Evolutionary conservation across 2,329 filamentous ascomycete genomes (phyloP), one percentile per base, ranked within the genome.

Genomic region (Penicillium oxalicum): DNA sequence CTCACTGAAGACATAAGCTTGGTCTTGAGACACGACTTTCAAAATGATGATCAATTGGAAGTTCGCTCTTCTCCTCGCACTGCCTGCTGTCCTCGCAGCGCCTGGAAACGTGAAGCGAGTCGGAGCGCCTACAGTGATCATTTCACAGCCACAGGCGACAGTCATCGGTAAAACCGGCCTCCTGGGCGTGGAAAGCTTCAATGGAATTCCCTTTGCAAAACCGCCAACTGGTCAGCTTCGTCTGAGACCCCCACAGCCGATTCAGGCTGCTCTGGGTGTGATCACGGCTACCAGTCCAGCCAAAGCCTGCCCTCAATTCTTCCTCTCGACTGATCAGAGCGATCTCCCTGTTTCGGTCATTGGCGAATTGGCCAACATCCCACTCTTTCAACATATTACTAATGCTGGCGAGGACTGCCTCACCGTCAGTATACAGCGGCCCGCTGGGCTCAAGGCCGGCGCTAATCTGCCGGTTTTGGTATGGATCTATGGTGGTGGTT

Each of bases 141-240:
- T 82, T 33, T 67, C 76, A 1, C 74, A 77, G 3, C 66, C 66
- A 6, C 13, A 56, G 38, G 82, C 80, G 34, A 84, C 77, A 4
- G 69, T 87, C 32, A 63, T 65, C 13, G 66, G 64, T 8, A 57
- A 34, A 48, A 68, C 56, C 50, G 61, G 66, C 2, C 59, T 41
- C 2, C 41, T 64, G 2, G 67, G 69, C 26, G 75, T 88, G 18
- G 87, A 91, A 49, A 79, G 74, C 26, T 91, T 88, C 71, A 81
- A 78, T 47, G 86, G 83, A 24, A 88, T 93, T 48, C 87, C 87
- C 3, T 93, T 83, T 61, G 86, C 87, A 2, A 74, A 87, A 52
- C 77, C 86, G 1, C 87, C 87, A 0, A 75, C 79, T 0, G 86
- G 84, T 0, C 64, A 74, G 3, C 72, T 88, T 25, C 82, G 88